Conservation (phyloP, 345 rosid genomes). For the Diplotaxis tenuifolia region DNA sequence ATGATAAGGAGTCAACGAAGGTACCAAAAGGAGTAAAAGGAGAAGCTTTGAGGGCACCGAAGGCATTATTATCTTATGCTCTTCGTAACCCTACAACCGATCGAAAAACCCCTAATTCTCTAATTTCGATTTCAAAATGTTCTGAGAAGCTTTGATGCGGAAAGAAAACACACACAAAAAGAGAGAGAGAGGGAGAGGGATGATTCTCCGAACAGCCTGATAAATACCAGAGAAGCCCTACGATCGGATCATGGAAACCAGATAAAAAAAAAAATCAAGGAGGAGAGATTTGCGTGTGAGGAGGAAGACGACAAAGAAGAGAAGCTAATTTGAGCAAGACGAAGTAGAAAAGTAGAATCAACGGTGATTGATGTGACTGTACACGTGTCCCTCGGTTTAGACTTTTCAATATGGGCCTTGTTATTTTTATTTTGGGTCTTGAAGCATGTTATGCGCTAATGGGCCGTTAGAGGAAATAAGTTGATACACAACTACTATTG, state of each 20-base stretch:
- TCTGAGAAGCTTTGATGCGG: conserved; percentile 9
- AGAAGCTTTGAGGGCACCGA: conserved; percentile 57
- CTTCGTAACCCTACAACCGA: conserved; percentile 64
- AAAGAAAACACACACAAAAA: not conserved
- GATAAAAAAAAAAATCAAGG: not conserved
- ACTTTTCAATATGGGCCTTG: conserved; percentile 26
- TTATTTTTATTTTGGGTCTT: conserved; percentile 1
- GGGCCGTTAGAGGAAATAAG: conserved; percentile 1
- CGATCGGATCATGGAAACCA: conserved; percentile 15
- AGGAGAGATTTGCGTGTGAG: conserved; percentile 20
- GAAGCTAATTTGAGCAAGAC: conserved; percentile 27
- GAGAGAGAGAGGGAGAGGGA: not conserved
- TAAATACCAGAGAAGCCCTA: not conserved
- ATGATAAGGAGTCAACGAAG: conserved; percentile 58
- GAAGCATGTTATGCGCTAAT: not conserved
- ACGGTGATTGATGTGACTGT: conserved; percentile 10
- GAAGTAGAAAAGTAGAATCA: not conserved
- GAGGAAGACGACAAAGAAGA: conserved; percentile 7
- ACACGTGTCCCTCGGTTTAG: conserved; percentile 13
- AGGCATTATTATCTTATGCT: conserved; percentile 76
- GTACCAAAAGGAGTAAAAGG: conserved; percentile 40
- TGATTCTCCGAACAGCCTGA: not conserved
- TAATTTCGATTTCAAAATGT: not conserved
- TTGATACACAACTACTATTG: not conserved
- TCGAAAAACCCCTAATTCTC: conserved; percentile 38